Conservation (phyloP, 2,329 filamentous ascomycete species). For the Monosporascus cannonballus region DNA sequence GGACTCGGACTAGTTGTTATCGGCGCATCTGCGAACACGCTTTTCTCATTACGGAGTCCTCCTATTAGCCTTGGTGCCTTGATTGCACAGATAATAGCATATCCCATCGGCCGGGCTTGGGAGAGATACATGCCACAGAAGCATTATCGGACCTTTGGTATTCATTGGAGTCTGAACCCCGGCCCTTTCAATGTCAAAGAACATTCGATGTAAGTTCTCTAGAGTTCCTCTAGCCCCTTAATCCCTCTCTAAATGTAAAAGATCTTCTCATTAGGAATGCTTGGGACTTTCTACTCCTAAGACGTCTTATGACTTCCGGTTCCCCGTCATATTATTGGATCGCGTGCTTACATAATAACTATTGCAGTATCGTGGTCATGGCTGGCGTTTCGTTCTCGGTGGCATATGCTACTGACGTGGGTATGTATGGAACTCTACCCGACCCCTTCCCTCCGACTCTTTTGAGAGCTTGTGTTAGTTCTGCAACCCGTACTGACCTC, state of each 20-base stretch:
- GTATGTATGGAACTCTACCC: not conserved
- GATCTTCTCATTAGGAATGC: too few relatives aligned
- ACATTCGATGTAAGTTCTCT: slow-evolving; percentile 42
- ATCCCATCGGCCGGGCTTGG: slow-evolving; percentile 58
- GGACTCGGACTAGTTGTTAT: slow-evolving; percentile 50
- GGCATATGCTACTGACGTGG: slow-evolving; percentile 67
- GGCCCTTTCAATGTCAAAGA: slow-evolving; percentile 68
- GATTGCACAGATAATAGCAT: slow-evolving; percentile 58
- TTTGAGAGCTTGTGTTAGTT: too few relatives aligned
- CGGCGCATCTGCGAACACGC: slow-evolving; percentile 56
- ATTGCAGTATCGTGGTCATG: slow-evolving; percentile 54
- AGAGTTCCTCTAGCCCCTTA: not conserved
- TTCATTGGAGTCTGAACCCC: slow-evolving; percentile 55
- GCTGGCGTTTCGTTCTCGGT: slow-evolving; percentile 64
- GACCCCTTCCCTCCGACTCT: not conserved
- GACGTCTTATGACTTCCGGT: too few relatives aligned
- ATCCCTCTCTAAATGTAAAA: too few relatives aligned
- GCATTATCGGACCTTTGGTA: slow-evolving; percentile 46
- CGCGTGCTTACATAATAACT: too few relatives aligned
- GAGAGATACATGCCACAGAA: slow-evolving; percentile 46
- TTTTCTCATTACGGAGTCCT: slow-evolving; percentile 57
- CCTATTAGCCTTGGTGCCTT: slow-evolving; percentile 55
- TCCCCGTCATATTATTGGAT: too few relatives aligned
- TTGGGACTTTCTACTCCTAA: too few relatives aligned
- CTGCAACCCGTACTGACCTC: not conserved